These are phyloP conservation scores for Chara braunii DNA, from an alignment of 139 green algal species.

Conservation along the genomic window DNA sequence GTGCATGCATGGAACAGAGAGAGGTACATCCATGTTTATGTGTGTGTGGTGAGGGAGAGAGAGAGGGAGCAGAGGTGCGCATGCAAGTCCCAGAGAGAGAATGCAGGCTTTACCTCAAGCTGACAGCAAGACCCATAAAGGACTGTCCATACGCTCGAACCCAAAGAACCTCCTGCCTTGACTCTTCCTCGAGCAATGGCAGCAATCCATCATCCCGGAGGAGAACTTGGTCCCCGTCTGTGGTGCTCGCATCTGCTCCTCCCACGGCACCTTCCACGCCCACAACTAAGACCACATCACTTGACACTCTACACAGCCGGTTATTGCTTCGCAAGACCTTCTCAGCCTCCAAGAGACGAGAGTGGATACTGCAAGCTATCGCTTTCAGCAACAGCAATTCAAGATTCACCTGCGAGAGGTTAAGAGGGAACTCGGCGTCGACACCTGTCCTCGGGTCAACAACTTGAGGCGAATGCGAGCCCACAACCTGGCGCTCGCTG, in stretches of 20 bases:
- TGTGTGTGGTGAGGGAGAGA: too few relatives aligned
- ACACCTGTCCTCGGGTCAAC: conserved; percentile 14
- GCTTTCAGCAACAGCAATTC: conserved; percentile 26
- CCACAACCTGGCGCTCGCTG: not conserved
- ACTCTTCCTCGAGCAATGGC: too few relatives aligned
- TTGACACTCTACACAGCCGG: not conserved
- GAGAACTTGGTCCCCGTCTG: too few relatives aligned
- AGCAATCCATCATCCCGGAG: too few relatives aligned
- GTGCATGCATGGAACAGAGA: too few relatives aligned
- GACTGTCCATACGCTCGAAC: not conserved
- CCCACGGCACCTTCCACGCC: too few relatives aligned
- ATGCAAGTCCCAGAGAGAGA: too few relatives aligned
- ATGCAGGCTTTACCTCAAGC: too few relatives aligned
- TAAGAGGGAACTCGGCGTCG: conserved; percentile 7
- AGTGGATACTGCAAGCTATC: conserved; percentile 8
- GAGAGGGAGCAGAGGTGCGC: too few relatives aligned
- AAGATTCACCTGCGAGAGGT: conserved; percentile 8
- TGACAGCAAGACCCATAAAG: not conserved
- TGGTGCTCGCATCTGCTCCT: too few relatives aligned
- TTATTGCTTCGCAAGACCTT: not conserved
- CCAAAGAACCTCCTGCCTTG: conserved; percentile 4
- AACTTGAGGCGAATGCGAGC: conserved; percentile 12
- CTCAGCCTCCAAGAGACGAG: conserved; percentile 14
- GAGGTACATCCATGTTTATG: too few relatives aligned
- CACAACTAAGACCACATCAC: conserved; percentile 12